Base-by-base conservation (phyloP, 1,284 basidiomycete species). In the Cutaneotrichosporon sp. region DNA sequence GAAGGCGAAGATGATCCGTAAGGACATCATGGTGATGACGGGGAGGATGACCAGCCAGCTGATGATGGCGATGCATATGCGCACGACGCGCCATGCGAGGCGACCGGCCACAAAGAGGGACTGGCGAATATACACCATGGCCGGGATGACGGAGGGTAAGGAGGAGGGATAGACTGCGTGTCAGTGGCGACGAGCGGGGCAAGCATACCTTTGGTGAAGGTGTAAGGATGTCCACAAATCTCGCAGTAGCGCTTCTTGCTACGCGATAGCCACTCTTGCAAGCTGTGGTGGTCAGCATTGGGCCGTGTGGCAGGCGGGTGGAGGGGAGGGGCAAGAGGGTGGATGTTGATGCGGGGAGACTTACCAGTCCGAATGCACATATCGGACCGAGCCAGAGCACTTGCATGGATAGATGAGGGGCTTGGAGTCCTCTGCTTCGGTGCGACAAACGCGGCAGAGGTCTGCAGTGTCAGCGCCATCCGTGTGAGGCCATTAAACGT, bases 341-440 rank as follows among this genome's bases (percentile, higher is more conserved):
- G 16, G n/a, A 16, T 31, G 27, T 18, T 18, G 52, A 67, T 27
- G n/a, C 56, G 54, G 64, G 58, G 56, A 52, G 51, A n/a, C 89
- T 74, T 68, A 91, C 92, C 93, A 97, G 72, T 95, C 92, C 74
- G 95, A 91, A 79, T 97, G 94, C 49, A 95, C 95, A 75, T 92
- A 95, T 59, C 91, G 87, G 64, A 99, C 97, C 6, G 92, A 95
- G 22, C 95, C 95, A 16, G 92, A 92, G 77, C 95, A 99, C 83
- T 93, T 95, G 82, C 95, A 99, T 3, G 95, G 95, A 80, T 95
- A 87, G 77, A 94, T 97, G 59, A 98, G 86, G 16, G 94, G 93
- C 65, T 91, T 89, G 66, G 87, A 89, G 27, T 87, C 86, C 77
- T 97, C 94, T 45, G 88, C 90, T 57, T 79, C 79, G 31, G 74